Base-by-base conservation (phyloP, 805 yeast genomes). In the Yueomyces sp. region DNA sequence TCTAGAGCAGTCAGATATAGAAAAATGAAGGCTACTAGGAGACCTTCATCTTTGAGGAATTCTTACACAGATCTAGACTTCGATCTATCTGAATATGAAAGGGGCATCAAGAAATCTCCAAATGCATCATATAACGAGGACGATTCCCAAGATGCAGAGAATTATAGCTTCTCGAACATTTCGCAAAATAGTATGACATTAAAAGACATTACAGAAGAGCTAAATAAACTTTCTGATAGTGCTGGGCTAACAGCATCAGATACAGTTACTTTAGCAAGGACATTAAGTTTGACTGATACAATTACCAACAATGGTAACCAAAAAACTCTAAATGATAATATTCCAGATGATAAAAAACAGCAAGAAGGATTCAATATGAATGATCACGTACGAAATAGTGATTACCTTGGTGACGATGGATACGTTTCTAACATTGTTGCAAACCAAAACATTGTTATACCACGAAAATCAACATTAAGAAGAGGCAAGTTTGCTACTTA, bases 181-280 rank as follows among this genome's bases (percentile, higher is more conserved):
- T 26, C 33, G 28, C 36, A 45, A 19, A 30, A 40, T 37, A 47
- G 53, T 5, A 84, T 87, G 3, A 80, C 90, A 0, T 65, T 84
- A 51, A 74, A 75, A 46, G 85, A 80, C 43, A 70, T 84, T 36
- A 81, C 94, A 3, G 75, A 67, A 47, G 95, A 88, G 59, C 66
- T 88, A 44, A 82, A 84, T 49, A 76, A 72, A 40, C 66, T 87
- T 40, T 77, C 90, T 0, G 81, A 79, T 49, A 67, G 78, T 61
- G 94, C 90, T 0, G 92, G 94, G 0, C 64, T 84, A 60, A 80
- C 77, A 43, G 79, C 86, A 3, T 74, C 79, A 37, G 94, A 85
- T 64, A 94, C 95, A 0, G 80, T 81, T 4, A 77, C 94, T 0
- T 67, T 85, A 44, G 95, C 94, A 0, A 68, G 94, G 54, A 78